Conservation (phyloP, 2,329 filamentous ascomycete species). For the Fusarium udum region DNA sequence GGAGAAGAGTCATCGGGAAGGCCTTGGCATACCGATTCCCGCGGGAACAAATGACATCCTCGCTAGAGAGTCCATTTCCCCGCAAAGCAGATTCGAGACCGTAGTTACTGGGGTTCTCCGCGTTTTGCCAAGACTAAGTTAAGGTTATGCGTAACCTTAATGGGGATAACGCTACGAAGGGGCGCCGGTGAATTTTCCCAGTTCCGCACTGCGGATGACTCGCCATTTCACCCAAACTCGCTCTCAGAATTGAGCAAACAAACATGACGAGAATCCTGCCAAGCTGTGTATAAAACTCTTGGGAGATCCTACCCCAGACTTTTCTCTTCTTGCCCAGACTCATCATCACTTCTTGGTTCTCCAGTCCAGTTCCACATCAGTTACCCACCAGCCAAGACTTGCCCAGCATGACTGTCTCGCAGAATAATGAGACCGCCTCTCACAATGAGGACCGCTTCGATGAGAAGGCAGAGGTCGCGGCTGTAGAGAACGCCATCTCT, state of each 20-base stretch:
- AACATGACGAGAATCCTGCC: neutral
- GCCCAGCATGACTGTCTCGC: constrained; percentile 7
- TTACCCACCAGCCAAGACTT: neutral
- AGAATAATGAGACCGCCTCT: constrained; percentile 1
- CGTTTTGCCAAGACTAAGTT: neutral
- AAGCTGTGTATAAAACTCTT: neutral
- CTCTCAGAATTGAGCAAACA: neutral
- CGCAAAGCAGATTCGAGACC: neutral
- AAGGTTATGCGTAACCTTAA: neutral
- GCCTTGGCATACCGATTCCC: neutral
- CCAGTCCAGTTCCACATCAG: neutral
- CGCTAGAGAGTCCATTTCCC: neutral
- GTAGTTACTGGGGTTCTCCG: neutral
- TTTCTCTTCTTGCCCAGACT: neutral
- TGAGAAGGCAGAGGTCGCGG: constrained; percentile 11
- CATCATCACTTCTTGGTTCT: neutral
- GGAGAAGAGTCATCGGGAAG: neutral
- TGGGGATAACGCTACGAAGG: neutral
- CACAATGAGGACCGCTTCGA: constrained; percentile 1
- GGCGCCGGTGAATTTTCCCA: neutral
- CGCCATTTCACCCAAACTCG: neutral
- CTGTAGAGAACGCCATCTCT: neutral
- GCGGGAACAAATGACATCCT: neutral
- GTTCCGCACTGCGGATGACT: neutral
- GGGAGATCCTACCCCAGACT: neutral